Evolutionary conservation across 2,329 filamentous ascomycete genomes (phyloP).

Genomic region (Nemania sp.): DNA sequence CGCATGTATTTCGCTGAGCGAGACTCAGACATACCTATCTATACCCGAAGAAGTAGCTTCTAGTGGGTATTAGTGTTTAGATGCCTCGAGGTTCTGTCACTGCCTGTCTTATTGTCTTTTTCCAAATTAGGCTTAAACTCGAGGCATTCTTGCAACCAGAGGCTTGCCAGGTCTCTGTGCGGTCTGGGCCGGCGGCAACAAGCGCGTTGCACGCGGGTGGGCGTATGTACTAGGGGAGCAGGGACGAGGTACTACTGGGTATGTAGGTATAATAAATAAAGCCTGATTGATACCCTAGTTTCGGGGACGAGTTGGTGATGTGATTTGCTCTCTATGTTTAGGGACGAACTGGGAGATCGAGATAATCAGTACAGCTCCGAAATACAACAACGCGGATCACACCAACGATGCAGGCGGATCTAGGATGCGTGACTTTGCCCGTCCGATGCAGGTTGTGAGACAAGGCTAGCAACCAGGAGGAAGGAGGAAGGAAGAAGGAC

Average conservation of each 20-base stretch:
- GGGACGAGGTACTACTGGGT: slow-evolving; percentile 5
- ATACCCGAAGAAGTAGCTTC: slow-evolving; percentile 21
- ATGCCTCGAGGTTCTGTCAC: slow-evolving; percentile 33
- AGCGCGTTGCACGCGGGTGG: slow-evolving; percentile 26
- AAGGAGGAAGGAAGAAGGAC: slow-evolving; percentile 30
- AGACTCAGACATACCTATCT: slow-evolving; percentile 15
- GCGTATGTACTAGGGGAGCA: slow-evolving; percentile 20
- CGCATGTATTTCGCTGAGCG: slow-evolving; percentile 33
- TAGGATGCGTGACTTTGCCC: slow-evolving; percentile 35
- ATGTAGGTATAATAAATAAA: slow-evolving; percentile 16
- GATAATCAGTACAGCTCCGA: slow-evolving; percentile 25
- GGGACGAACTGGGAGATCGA: slow-evolving; percentile 19
- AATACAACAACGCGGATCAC: slow-evolving; percentile 34
- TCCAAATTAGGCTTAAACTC: slow-evolving; percentile 35
- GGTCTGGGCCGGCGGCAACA: slow-evolving; percentile 37
- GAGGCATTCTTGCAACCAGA: slow-evolving; percentile 32
- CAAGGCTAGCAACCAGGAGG: slow-evolving; percentile 36
- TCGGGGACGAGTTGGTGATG: slow-evolving; percentile 13
- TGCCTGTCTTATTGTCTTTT: slow-evolving; percentile 31
- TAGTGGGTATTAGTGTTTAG: slow-evolving; percentile 20
- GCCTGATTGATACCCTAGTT: slow-evolving; percentile 24
- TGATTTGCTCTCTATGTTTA: slow-evolving; percentile 15
- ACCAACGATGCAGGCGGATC: slow-evolving; percentile 37
- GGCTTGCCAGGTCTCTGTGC: slow-evolving; percentile 27
- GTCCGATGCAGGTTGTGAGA: slow-evolving; percentile 38